Base-by-base conservation (phyloP, 2,329 filamentous ascomycete species). In the Cladorrhinum sp. region DNA sequence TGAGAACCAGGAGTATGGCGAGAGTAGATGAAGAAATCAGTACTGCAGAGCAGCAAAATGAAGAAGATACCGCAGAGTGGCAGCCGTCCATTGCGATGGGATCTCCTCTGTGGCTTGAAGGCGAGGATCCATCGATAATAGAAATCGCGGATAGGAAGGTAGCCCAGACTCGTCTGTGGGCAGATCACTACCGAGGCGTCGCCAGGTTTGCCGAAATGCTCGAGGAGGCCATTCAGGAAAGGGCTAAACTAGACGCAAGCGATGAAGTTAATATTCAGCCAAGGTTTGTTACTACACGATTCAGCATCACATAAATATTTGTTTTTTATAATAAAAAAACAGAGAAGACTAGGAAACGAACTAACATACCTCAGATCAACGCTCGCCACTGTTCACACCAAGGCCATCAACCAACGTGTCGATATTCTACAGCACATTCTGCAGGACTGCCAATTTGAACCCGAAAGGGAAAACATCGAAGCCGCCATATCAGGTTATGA, bases 401-500 rank as follows among this genome's bases (percentile, higher is more conserved):
- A 62, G 5, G 72, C 70, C 24, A 70, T 80, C 12, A 55, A 64
- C 6, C 59, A 71, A 23, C 74, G 77, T 7, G 48, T 78, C 3
- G 60, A 71, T 1, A 18, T 68, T 14, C 66, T 80, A 20, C 61
- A 68, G 51, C 65, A 65, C 63, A 68, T 70, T 1, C 70, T 79
- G 6, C 61, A 66, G 1, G 69, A 67, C 6, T 73, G 71, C 21
- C 55, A 66, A 16, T 78, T 73, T 54, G 68, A 71, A 18, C 71
- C 72, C 1, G 77, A 80, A 65, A 68, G 61, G 10, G 64, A 69
- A 18, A 80, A 80, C 64, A 79, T 81, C 61, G 64, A 67, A 49
- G 75, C 73, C 30, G 78, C 77, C 20, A 76, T 80, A 33, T 60
- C 68, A 2, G 77, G 73, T 14, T 80, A 81, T 63, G 67, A 73